A percentile compares a stretch with the other conserved stretches of the same genome.
Evolutionary conservation across 345 rosid species (phyloP).

Genomic region (Psidium guajava): DNA sequence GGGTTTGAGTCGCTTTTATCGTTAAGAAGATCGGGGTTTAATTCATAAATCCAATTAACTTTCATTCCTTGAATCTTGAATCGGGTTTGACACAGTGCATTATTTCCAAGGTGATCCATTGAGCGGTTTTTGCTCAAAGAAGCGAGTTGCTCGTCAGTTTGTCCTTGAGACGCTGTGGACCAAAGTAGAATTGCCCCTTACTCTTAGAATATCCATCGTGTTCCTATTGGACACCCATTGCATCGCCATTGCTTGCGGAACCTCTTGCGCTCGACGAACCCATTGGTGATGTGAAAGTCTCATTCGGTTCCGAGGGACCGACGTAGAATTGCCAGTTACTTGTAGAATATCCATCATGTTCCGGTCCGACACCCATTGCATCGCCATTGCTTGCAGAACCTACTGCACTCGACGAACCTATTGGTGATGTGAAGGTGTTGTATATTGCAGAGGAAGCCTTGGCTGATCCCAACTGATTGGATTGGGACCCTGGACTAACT

Average conservation of each 20-base stretch:
- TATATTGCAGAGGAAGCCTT: background rate
- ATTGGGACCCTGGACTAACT: background rate
- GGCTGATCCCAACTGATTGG: background rate
- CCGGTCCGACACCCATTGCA: background rate
- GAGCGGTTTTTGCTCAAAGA: too few species aligned
- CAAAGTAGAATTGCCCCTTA: background rate
- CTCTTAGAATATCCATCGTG: background rate
- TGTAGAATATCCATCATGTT: background rate
- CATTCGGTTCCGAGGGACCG: background rate
- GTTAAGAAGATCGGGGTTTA: too few species aligned
- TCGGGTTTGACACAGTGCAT: background rate
- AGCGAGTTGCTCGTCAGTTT: too few species aligned
- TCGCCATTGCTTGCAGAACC: background rate
- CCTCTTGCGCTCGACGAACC: background rate
- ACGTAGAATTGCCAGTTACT: background rate
- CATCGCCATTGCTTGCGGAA: background rate
- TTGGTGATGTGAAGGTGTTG: background rate
- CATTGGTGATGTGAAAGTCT: background rate
- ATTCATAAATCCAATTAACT: too few species aligned
- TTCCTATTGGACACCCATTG: background rate
- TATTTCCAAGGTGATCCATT: too few species aligned
- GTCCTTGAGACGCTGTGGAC: background rate
- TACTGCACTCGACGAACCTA: background rate
- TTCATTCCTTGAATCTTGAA: background rate
- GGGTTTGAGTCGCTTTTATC: too few species aligned